Evolutionary conservation across 2,329 filamentous ascomycete species (phyloP), one percentile per base, ranked within the genome.

Genomic region (Beauveria varroae): DNA sequence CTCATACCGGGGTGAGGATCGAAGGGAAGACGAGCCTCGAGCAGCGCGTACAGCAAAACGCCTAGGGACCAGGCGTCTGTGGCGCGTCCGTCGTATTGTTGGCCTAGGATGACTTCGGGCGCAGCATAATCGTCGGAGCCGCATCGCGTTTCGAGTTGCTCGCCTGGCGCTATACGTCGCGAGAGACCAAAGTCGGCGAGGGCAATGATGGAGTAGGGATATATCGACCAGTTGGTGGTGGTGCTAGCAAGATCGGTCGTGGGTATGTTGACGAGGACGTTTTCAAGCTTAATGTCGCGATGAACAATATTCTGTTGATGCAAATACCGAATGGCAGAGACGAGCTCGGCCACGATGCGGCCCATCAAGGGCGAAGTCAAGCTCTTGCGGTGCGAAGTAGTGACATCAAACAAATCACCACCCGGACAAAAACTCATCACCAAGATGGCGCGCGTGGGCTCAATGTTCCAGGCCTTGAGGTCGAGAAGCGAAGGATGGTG

Each of bases 101-200:
- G 91, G 26, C 93, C 93, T 80, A 99, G 91, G 59, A 99, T 88
- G 51, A 99, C 92, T 73, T 99, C 95, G 0, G 95, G 95, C 0
- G 95, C 93, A 1, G 93, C 93, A 71, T 99, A 99, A 75, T 99
- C 95, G 75, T 98, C 95, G 46, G 90, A 96, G 37, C 95, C 95
- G 73, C 95, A 99, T 10, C 95, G 86, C 1, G 93, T 98, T 64
- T 90, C 90, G n/a, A 99, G 82, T 63, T 93, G 88, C 66, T 96
- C 91, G 57, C 91, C 91, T 64, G 91, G 88, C 18, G 91, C 85
- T 44, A 98, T 90, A 41, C 89, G 87, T 60, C 93, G 85, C 3
- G 92, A 96, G 14, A 99, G 85, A 16, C 95, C 95, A 14, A 99
- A 81, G 72, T 99, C 95, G 18, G 93, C 96, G 47, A 99, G 81